Conservation (phyloP, 2,329 filamentous ascomycete species). For the Verruconis gallopava region DNA sequence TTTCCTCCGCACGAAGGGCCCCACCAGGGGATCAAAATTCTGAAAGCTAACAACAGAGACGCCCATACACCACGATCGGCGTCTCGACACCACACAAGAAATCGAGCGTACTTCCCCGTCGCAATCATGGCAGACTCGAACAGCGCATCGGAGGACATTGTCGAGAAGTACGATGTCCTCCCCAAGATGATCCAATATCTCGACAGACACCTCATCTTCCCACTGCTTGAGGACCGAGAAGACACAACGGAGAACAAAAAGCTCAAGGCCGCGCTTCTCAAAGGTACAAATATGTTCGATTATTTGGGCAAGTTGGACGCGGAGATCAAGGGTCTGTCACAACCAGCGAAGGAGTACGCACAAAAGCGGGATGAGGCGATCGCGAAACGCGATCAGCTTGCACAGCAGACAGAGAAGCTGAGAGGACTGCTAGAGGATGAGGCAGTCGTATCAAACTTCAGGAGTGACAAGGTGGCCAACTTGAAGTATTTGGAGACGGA, state of each 20-base stretch:
- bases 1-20: no score
- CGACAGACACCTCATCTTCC: conserved; percentile 89
- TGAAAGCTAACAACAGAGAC: no score
- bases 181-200: conserved; percentile 83
- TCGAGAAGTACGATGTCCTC: conserved; percentile 65
- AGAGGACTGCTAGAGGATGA: conserved; percentile 75
- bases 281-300: conserved; percentile 98
- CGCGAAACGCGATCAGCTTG: conserved; percentile 65
- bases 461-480: conserved; percentile 97
- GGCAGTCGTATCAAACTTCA: conserved; percentile 77
- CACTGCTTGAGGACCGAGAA: conserved; percentile 75
- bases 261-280: conserved; percentile 85
- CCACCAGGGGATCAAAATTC: no score
- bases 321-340: conserved; percentile 69
- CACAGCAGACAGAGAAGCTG: conserved; percentile 81
- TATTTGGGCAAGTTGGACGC: conserved; percentile 88
- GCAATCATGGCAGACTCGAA: conserved; percentile 28
- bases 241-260: conserved; percentile 63
- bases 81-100: no score
- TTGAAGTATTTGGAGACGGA: conserved; percentile 96
- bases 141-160: conserved; percentile 37
- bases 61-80: no score
- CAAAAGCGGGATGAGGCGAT: conserved; percentile 85
- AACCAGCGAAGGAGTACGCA: conserved; percentile 71
- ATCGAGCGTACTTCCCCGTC: no score